These are phyloP conservation scores for Syzygium syzygioides DNA, from an alignment of 441 rosid species.

Conservation along the genomic window DNA sequence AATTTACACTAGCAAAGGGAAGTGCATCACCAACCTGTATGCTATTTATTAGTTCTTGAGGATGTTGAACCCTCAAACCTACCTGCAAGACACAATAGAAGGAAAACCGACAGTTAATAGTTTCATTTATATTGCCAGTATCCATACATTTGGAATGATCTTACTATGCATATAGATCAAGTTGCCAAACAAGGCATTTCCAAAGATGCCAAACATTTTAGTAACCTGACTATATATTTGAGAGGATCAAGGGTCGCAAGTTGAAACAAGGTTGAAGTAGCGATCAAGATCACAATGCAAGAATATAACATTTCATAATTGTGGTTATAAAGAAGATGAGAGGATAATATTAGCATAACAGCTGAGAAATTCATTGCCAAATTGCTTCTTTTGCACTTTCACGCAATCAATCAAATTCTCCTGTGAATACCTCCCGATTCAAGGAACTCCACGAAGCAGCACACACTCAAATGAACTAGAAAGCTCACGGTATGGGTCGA, in stretches of 20 bases:
- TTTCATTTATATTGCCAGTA: neutral
- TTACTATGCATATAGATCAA: too few relatives aligned
- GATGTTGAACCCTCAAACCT: slow-evolving; percentile 94
- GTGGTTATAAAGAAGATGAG: neutral
- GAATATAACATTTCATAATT: neutral
- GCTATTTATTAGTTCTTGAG: slow-evolving; percentile 83
- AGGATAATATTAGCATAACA: neutral
- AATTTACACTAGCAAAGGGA: too few relatives aligned
- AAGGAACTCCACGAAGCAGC: too few relatives aligned
- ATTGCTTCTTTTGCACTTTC: neutral
- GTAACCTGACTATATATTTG: too few relatives aligned
- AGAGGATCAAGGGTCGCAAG: too few relatives aligned
- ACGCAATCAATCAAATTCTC: neutral
- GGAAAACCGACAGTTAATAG: neutral
- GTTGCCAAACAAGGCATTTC: too few relatives aligned
- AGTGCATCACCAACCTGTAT: slow-evolving; percentile 76
- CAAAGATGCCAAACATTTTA: too few relatives aligned
- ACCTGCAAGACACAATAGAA: slow-evolving; percentile 36
- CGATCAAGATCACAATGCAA: neutral
- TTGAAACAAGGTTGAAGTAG: neutral
- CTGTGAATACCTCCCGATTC: too few relatives aligned
- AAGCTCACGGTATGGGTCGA: too few relatives aligned
- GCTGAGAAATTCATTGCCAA: neutral
- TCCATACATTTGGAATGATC: neutral
- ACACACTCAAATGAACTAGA: too few relatives aligned